Base-by-base conservation (phyloP, 495 filamentous ascomycete species). In the Daldinia childiae region DNA sequence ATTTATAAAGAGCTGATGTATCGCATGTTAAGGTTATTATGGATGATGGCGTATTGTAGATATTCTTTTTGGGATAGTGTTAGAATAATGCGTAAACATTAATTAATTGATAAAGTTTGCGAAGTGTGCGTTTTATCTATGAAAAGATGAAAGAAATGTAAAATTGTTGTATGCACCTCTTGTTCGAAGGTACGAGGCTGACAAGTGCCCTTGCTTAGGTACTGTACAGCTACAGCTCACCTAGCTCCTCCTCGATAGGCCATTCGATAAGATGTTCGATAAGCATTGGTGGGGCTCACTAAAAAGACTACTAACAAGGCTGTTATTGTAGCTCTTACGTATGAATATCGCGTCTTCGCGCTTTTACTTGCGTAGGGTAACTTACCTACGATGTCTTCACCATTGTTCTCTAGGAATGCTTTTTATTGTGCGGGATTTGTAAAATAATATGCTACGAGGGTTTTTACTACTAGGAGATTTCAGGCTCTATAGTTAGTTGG, bases 151-250 rank as follows among this genome's bases (percentile, higher is more conserved):
- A 19, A 50, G 45, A 12, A 4, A 41, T 32, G 32, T 30, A 34
- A 32, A 32, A 32, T 36, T 56, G 52, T 32, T 32, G 19, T 48
- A 36, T 4, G 34, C 14, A 36, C 11, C 3, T 48, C 43, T 48
- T 21, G 9, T 55, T 38, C 9, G 36, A 54, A 58, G 50, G 59
- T 64, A 50, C 70, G 61, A 73, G 70, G 70, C 70, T 73, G 70
- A 73, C 60, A 36, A 59, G 39, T 30, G 45, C 67, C 67, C 56
- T 64, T 68, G 65, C 58, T 62, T 14, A 36, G 34, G 34, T 36
- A 36, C 34, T 1, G 34, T 48, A 6, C 56, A 41, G 39, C 21
- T 43, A 14, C 24, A 19, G 30, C n/a, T 41, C n/a, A n/a, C n/a
- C n/a, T 29, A 63, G 27, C 39, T 19, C 14, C 48, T 65, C 27